phyloP scores from a whole-genome alignment of 2,329 filamentous ascomycete species.

The Hymenoscyphus scutula region DNA sequence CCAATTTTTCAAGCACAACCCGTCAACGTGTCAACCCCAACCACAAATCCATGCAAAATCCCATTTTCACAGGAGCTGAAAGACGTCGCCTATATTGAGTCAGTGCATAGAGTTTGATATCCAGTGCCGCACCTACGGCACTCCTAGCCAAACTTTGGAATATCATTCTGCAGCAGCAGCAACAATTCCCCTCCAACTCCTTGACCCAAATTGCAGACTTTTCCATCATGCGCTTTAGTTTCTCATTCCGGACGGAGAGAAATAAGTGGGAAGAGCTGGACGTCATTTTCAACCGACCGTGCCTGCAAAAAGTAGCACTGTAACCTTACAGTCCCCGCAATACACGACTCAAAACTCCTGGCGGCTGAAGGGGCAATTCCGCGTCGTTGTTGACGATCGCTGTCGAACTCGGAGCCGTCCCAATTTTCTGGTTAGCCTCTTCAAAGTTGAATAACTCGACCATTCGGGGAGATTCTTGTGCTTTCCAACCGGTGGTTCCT shows the following conservation, averaged over 20 bases:
- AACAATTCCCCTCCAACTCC: neutral
- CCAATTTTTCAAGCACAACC: neutral
- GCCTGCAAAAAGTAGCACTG: neutral
- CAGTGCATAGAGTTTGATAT: slow-evolving; percentile 2
- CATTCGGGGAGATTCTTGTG: neutral
- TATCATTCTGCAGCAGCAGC: neutral
- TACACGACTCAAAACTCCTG: neutral
- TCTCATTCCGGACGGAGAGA: neutral
- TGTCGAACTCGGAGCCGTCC: neutral
- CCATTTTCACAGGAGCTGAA: neutral
- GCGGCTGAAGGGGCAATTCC: neutral
- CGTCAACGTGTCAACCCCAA: too few relatives aligned
- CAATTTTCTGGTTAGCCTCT: neutral
- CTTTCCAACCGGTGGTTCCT: neutral
- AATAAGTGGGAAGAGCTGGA: neutral
- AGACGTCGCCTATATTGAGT: neutral
- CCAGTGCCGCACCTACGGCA: neutral
- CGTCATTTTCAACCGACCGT: neutral
- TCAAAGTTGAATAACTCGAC: neutral
- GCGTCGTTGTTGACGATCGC: neutral
- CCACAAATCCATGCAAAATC: neutral
- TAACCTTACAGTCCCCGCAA: neutral
- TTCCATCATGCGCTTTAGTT: neutral
- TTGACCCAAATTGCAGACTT: neutral
- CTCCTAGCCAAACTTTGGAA: neutral